Evolutionary conservation across 345 rosid species (phyloP), one percentile per base, ranked within the genome.

Genomic region (Pistacia integerrima): DNA sequence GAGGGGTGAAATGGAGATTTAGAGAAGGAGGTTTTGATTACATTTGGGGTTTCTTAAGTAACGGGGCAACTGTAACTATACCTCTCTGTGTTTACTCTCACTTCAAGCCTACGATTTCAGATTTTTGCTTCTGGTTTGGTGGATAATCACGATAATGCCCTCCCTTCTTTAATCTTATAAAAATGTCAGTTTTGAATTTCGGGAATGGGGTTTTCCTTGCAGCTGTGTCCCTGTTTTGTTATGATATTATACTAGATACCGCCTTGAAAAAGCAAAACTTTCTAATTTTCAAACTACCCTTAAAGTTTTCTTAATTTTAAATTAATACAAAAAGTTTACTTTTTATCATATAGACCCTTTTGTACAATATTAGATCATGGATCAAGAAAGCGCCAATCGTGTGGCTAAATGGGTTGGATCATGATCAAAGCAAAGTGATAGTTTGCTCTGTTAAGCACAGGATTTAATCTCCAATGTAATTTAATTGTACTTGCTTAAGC

Each of bases 101-200:
- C 86, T 82, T 80, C 18, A 77, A 82, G 78, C 54, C 79, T 77
- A 79, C 83, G 85, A 55, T 76, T 72, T 61, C 71, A 70, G 79
- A 79, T 79, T 69, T 48, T 61, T 52, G 72, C 76, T 64, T 36
- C 58, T 17, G 1, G 36, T 64, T 12, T 14, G 58, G 20, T 73
- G 68, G 74, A 77, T 70, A 76, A 65, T 83, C 73, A 77, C 89
- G 68, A 60, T 57, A 56, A n/a, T 79, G 54, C 85, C 86, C 33
- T 30, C 80, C 33, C 59, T 3, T 4, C 25, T 76, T 71, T 3
- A 8, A 11, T n/a, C 2, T 13, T n/a, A 12, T 38, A 25, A 20
- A 36, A 64, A 36, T 16, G 12, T 17, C 44, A 7, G 25, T 72
- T 59, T 44, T 22, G 25, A 58, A 72, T 72, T 41, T 44, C n/a